A percentile compares a stretch with the other conserved stretches of the same genome.
Evolutionary conservation across 495 filamentous ascomycete genomes (phyloP).

Genomic region (Aspergillus indologenus): DNA sequence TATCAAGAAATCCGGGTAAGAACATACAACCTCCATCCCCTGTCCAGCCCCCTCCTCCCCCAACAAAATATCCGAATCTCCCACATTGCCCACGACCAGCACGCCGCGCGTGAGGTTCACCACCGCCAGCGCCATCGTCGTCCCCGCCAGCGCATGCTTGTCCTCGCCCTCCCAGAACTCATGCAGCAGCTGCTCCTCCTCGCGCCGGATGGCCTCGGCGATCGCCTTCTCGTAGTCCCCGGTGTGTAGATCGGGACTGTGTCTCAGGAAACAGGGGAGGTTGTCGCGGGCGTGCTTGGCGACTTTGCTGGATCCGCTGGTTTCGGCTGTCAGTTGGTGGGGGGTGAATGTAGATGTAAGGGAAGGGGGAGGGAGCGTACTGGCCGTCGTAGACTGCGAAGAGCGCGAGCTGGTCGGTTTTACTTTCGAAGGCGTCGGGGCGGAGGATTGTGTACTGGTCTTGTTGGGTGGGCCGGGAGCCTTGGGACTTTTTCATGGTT

Average conservation of each 20-base stretch:
- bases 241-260: slow-evolving; percentile 29
- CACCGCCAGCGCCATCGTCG: slow-evolving; percentile 37
- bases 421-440: slow-evolving; percentile 31
- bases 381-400: slow-evolving; percentile 45
- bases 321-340: too few relatives aligned
- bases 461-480: slow-evolving; percentile 32
- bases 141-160: slow-evolving; percentile 32
- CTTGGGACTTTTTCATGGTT: slow-evolving; percentile 29
- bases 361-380: too few relatives aligned
- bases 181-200: slow-evolving; percentile 24
- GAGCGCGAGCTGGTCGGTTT: slow-evolving; percentile 34
- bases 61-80: slow-evolving; percentile 40
- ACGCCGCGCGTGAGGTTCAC: slow-evolving; percentile 37
- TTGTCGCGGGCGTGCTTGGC: slow-evolving; percentile 34
- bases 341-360: too few relatives aligned
- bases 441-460: slow-evolving; percentile 31
- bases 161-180: slow-evolving; percentile 25
- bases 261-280: slow-evolving; percentile 27
- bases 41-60: slow-evolving; percentile 29
- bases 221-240: slow-evolving; percentile 23
- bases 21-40: not conserved
- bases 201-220: slow-evolving; percentile 12
- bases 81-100: slow-evolving; percentile 38
- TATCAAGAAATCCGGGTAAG: slow-evolving; percentile 1
- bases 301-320: slow-evolving; percentile 37